Conservation (phyloP, 2,329 filamentous ascomycete genomes). For the Cryphonectria carpinicola region DNA sequence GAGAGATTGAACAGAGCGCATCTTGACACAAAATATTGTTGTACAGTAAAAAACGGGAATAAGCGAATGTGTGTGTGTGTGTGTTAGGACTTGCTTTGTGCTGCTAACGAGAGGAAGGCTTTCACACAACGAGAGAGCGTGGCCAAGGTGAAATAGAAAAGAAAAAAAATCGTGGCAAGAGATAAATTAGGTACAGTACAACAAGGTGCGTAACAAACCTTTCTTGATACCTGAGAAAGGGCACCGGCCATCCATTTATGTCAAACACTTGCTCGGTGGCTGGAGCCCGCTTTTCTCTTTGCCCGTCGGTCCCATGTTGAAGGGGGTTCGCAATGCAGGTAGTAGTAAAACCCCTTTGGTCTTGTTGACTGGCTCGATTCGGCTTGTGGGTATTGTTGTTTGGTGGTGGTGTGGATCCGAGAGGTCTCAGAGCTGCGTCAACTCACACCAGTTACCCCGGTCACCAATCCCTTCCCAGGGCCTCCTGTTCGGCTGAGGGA, state of each 20-base stretch:
- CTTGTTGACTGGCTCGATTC: not conserved
- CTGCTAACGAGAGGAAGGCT: not conserved
- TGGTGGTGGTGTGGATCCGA: not conserved
- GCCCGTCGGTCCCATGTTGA: conserved; percentile 18
- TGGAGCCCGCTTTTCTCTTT: conserved; percentile 18
- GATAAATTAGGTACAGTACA: not conserved
- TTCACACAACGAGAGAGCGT: not conserved
- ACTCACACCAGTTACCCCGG: not conserved
- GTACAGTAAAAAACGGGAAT: no score
- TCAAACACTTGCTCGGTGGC: not conserved
- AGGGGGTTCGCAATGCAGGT: conserved; percentile 11
- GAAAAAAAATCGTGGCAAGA: not conserved
- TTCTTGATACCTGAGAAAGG: not conserved
- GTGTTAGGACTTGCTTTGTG: not conserved
- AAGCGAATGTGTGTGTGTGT: conserved; percentile 8
- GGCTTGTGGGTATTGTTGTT: not conserved
- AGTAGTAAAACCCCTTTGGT: not conserved
- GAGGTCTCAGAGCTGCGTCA: conserved; percentile 7
- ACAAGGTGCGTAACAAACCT: not conserved
- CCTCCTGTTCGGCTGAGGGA: not conserved
- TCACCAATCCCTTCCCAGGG: not conserved
- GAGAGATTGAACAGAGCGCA: conserved; percentile 15
- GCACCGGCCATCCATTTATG: not conserved
- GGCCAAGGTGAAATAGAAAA: not conserved
- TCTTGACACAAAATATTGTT: conserved; percentile 11